Evolutionary conservation across 1,284 basidiomycete genomes (phyloP).

Genomic region (Ganoderma boninense): DNA sequence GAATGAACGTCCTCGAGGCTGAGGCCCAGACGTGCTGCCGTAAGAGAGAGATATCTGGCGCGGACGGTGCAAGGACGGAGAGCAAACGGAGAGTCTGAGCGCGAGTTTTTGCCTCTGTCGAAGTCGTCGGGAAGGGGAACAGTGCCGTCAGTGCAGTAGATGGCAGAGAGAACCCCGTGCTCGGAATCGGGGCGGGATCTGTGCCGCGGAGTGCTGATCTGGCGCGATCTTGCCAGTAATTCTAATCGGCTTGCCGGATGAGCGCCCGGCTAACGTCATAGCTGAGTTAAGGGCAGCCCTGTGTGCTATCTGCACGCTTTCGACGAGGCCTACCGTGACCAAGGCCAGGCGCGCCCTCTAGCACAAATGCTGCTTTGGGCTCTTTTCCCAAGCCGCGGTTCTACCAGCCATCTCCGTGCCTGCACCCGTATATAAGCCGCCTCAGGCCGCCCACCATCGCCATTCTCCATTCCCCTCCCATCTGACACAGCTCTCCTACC

Average conservation of each 20-base stretch:
- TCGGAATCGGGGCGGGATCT: slow-evolving; percentile 6
- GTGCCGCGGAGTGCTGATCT: background rate
- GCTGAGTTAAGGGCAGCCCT: background rate
- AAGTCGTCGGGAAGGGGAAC: background rate
- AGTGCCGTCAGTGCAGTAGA: background rate
- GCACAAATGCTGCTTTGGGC: background rate
- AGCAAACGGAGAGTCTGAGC: background rate
- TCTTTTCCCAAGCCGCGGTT: background rate
- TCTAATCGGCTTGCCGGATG: background rate
- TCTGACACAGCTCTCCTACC: slow-evolving; percentile 1
- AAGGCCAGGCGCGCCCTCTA: background rate
- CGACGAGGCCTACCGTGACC: slow-evolving; percentile 6
- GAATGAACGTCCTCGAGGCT: background rate
- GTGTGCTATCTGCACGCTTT: background rate
- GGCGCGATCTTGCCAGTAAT: background rate
- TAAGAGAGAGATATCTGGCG: background rate
- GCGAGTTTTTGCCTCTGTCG: background rate
- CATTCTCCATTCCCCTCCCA: slow-evolving; percentile 16
- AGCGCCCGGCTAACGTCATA: background rate
- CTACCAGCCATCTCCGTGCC: background rate
- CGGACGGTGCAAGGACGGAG: background rate
- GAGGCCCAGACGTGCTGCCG: background rate
- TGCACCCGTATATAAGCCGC: slow-evolving; percentile 16
- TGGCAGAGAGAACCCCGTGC: background rate
- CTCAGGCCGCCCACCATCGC: background rate